phyloP scores from a whole-genome alignment of 805 yeast species.

The Schizosaccharomyces japonicus region DNA sequence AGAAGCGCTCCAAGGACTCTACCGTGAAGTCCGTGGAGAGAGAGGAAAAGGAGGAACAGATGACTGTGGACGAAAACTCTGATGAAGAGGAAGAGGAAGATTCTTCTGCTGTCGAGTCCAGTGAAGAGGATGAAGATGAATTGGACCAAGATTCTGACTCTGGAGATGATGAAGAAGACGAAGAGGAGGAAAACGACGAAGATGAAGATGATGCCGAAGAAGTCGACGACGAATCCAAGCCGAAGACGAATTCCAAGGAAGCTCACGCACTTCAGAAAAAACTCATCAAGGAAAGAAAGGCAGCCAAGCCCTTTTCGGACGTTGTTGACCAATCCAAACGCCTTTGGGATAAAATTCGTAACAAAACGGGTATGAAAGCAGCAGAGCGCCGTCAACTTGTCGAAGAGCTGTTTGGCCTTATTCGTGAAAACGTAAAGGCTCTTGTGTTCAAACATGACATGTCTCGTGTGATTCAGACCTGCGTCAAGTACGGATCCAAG shows the following conservation, averaged over 20 bases:
- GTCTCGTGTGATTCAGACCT: slow-evolving; percentile 82
- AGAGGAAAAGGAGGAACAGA: too few relatives aligned
- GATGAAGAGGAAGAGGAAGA: not conserved
- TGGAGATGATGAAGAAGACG: slow-evolving; percentile 5
- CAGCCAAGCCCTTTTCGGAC: slow-evolving; percentile 65
- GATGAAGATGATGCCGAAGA: slow-evolving; percentile 1
- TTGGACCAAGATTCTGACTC: too few relatives aligned
- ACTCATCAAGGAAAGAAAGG: slow-evolving; percentile 55
- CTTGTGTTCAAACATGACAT: slow-evolving; percentile 89
- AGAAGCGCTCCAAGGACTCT: not conserved
- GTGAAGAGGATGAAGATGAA: slow-evolving; percentile 4
- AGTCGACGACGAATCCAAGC: not conserved
- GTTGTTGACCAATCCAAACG: slow-evolving; percentile 66
- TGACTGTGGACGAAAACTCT: too few relatives aligned
- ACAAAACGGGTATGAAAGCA: slow-evolving; percentile 43
- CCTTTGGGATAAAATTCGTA: slow-evolving; percentile 79
- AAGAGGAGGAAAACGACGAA: not conserved
- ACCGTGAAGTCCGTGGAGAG: too few relatives aligned
- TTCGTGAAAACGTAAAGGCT: slow-evolving; percentile 56
- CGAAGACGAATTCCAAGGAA: slow-evolving; percentile 17
- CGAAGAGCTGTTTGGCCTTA: slow-evolving; percentile 61
- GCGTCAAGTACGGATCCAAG: slow-evolving; percentile 63
- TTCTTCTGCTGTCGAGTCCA: not conserved
- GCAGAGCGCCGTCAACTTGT: slow-evolving; percentile 53
- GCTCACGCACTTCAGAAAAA: slow-evolving; percentile 67